Conservation (phyloP, 2,329 filamentous ascomycete genomes). For the Ophioceras dolichostomum region DNA sequence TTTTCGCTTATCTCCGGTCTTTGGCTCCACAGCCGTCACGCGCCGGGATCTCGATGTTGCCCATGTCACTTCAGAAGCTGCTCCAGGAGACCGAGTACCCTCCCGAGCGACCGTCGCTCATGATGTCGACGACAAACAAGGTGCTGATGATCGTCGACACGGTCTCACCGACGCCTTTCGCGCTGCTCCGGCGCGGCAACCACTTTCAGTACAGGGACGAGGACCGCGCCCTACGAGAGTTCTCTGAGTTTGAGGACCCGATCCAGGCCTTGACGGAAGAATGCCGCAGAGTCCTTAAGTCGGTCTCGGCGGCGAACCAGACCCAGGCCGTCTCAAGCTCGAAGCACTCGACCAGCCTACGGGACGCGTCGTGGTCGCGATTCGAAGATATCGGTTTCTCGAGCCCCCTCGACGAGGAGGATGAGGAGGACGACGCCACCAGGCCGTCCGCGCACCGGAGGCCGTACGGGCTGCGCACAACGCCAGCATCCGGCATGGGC, state of each 20-base stretch:
- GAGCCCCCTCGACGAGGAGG: slow-evolving; percentile 58
- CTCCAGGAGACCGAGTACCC: slow-evolving; percentile 92
- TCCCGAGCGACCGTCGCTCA: slow-evolving; percentile 61
- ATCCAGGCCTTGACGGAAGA: slow-evolving; percentile 83
- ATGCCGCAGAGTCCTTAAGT: slow-evolving; percentile 78
- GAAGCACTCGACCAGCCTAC: slow-evolving; percentile 59
- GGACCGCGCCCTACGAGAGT: slow-evolving; percentile 71
- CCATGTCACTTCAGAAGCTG: slow-evolving; percentile 81
- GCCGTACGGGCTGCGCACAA: slow-evolving; percentile 42
- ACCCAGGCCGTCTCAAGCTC: slow-evolving; percentile 56
- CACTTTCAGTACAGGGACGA: slow-evolving; percentile 93
- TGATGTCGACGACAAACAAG: slow-evolving; percentile 72
- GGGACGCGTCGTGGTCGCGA: slow-evolving; percentile 88
- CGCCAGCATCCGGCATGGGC: slow-evolving; percentile 54
- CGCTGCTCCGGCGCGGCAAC: slow-evolving; percentile 77
- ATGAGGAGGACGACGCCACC: slow-evolving; percentile 45
- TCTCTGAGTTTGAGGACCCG: slow-evolving; percentile 82
- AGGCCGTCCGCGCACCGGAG: slow-evolving; percentile 21
- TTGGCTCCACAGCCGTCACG: slow-evolving; percentile 68
- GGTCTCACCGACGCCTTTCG: slow-evolving; percentile 89
- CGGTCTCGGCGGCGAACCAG: slow-evolving; percentile 81
- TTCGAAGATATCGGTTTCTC: slow-evolving; percentile 94
- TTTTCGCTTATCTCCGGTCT: slow-evolving; percentile 93
- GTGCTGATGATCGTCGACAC: slow-evolving; percentile 95
- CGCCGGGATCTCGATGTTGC: slow-evolving; percentile 73